These are phyloP conservation scores for Rutstroemia sydowiana DNA, from an alignment of 2,329 filamentous ascomycete genomes.

Conservation along the genomic window DNA sequence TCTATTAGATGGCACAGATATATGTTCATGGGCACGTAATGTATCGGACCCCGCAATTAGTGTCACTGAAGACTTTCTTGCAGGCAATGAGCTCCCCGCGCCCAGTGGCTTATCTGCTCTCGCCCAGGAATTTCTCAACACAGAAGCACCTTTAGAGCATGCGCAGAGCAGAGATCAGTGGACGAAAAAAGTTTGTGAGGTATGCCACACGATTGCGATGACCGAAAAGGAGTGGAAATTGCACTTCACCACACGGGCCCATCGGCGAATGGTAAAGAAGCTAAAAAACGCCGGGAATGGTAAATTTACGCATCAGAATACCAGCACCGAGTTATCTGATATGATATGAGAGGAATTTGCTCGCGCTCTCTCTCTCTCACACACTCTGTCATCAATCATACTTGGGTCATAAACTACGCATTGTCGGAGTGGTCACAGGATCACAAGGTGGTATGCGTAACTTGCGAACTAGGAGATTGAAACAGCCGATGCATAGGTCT, in stretches of 20 bases:
- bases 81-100: conserved; percentile 35
- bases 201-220: conserved; percentile 59
- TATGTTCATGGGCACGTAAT: conserved; percentile 50
- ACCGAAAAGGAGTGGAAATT: conserved; percentile 45
- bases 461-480: too few species aligned
- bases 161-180: conserved; percentile 37
- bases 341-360: neutral
- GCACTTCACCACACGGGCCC: conserved; percentile 39
- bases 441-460: neutral
- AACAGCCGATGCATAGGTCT: too few species aligned
- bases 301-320: neutral
- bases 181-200: conserved; percentile 56
- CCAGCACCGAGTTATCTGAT: neutral
- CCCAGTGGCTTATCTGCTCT: conserved; percentile 49
- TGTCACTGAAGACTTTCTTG: conserved; percentile 58
- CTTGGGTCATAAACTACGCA: too few species aligned
- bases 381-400: too few species aligned
- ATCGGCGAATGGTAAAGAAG: conserved; percentile 29
- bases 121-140: conserved; percentile 49
- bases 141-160: conserved; percentile 39
- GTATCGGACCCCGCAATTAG: conserved; percentile 59
- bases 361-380: too few species aligned
- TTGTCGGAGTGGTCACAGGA: too few species aligned
- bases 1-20: conserved; percentile 72
- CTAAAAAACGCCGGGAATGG: neutral